Conservation (phyloP, 73 alveolate genomes). For the Loxodes magnus region DNA sequence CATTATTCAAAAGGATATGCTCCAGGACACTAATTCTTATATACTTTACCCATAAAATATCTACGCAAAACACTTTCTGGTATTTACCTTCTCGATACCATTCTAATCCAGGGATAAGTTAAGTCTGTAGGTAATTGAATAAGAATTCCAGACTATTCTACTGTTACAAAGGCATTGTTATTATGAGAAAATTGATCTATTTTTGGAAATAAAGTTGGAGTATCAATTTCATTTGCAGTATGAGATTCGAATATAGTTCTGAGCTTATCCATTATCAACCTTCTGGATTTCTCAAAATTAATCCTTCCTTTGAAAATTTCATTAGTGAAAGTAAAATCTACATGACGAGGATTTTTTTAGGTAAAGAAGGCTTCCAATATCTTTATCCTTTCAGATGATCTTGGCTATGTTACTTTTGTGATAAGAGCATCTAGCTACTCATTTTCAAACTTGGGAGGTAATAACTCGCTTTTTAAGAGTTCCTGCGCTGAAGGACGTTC, state of each 20-base stretch:
- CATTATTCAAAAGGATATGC: not conserved
- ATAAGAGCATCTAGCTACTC: conserved; percentile 18
- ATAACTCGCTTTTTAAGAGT: conserved; percentile 23
- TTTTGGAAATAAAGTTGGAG: conserved; percentile 2
- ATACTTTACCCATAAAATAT: not conserved
- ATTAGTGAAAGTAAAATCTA: conserved; percentile 14
- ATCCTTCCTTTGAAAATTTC: conserved; percentile 1
- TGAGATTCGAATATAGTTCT: conserved; percentile 5
- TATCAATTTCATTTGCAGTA: conserved; percentile 15
- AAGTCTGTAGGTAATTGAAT: conserved; percentile 5
- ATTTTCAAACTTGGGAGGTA: conserved; percentile 20
- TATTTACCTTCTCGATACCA: not conserved
- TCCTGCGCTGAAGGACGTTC: conserved; percentile 68
- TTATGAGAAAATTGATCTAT: not conserved
- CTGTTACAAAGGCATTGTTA: not conserved
- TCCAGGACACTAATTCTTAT: not conserved
- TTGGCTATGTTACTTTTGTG: conserved; percentile 21
- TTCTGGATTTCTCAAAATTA: conserved; percentile 3
- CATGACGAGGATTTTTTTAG: conserved; percentile 6
- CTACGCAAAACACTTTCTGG: conserved; percentile 5
- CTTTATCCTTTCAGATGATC: conserved; percentile 13
- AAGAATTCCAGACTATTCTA: conserved; percentile 4
- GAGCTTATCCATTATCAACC: not conserved
- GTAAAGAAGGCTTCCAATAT: conserved; percentile 18
- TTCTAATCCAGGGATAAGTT: conserved; percentile 4